phyloP scores from a whole-genome alignment of 192 early-diverging fungal genomes.

The Backusella luteola region DNA sequence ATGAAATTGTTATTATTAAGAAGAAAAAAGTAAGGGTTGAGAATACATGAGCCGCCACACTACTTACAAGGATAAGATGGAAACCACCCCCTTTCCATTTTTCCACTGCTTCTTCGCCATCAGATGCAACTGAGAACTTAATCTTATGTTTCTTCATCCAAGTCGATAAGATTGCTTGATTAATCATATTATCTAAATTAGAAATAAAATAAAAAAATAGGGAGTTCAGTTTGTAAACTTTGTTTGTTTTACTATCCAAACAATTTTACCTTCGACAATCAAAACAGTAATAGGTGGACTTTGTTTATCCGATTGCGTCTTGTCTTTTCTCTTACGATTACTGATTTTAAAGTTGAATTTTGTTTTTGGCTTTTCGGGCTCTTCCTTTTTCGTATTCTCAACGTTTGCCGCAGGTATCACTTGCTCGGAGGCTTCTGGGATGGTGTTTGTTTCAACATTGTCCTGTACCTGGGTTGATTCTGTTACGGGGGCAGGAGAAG shows the following conservation, averaged over 20 bases:
- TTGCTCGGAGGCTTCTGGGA: neutral
- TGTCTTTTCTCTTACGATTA: conserved; percentile 17
- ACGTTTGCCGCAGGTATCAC: neutral
- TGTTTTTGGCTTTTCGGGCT: conserved; percentile 1
- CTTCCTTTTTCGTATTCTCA: conserved; percentile 1
- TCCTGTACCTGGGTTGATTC: neutral
- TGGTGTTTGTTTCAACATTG: neutral
- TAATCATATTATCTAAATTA: conserved; percentile 66
- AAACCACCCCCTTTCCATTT: conserved; percentile 72
- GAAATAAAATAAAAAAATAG: neutral
- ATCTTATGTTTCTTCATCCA: conserved; percentile 74
- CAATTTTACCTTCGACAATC: conserved; percentile 67
- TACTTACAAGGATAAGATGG: conserved; percentile 60
- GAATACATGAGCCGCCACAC: neutral
- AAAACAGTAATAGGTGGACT: conserved; percentile 73
- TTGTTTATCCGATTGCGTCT: conserved; percentile 23
- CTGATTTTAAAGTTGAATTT: conserved; percentile 17
- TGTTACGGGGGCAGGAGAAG: neutral
- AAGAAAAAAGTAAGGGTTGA: neutral
- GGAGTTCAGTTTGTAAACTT: neutral
- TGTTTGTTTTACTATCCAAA: neutral
- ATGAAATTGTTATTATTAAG: neutral
- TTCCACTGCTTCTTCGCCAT: conserved; percentile 78
- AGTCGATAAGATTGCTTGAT: conserved; percentile 67
- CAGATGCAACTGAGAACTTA: conserved; percentile 67